phyloP scores from a whole-genome alignment of 2,329 filamentous ascomycete species.

The Magnaporthiopsis incrustans region DNA sequence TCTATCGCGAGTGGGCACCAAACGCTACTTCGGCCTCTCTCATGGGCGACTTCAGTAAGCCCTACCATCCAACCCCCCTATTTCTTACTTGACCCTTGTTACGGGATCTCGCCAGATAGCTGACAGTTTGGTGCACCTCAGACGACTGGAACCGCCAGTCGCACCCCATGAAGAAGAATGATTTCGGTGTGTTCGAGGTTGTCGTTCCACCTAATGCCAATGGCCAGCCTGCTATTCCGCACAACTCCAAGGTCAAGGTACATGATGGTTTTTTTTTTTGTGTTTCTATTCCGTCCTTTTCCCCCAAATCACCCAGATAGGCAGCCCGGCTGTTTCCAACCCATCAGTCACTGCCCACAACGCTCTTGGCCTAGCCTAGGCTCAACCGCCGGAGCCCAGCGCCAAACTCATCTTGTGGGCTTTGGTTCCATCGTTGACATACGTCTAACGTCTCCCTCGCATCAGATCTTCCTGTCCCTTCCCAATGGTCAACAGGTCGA shows the following conservation, averaged over 20 bases:
- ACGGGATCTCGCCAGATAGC: not conserved
- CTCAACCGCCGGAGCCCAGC: too few species aligned
- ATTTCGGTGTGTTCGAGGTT: conserved; percentile 83
- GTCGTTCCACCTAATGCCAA: conserved; percentile 58
- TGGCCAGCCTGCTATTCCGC: conserved; percentile 71
- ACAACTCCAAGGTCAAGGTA: conserved; percentile 96
- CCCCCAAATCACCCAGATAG: too few species aligned
- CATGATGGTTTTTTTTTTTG: conserved; percentile 11
- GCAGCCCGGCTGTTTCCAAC: too few species aligned
- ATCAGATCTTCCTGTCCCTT: conserved; percentile 72
- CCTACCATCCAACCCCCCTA: not conserved
- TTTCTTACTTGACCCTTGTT: not conserved
- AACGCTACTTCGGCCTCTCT: conserved; percentile 79
- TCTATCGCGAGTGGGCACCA: conserved; percentile 94
- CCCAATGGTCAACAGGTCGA: conserved; percentile 76
- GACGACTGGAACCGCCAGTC: conserved; percentile 80
- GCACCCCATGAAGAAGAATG: conserved; percentile 79
- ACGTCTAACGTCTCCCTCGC: not conserved
- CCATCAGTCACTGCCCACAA: too few species aligned
- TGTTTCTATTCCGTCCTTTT: not conserved
- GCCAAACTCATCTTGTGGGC: not conserved
- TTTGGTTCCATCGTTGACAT: too few species aligned
- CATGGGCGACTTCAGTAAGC: conserved; percentile 87
- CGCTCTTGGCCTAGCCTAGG: too few species aligned
- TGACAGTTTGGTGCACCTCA: conserved; percentile 24